Percentiles rank a stretch among this genome's conserved stretches.
These are phyloP conservation scores for Tephrocybe sp. DNA, from an alignment of 768 basidiomycete species.

Conservation along the genomic window DNA sequence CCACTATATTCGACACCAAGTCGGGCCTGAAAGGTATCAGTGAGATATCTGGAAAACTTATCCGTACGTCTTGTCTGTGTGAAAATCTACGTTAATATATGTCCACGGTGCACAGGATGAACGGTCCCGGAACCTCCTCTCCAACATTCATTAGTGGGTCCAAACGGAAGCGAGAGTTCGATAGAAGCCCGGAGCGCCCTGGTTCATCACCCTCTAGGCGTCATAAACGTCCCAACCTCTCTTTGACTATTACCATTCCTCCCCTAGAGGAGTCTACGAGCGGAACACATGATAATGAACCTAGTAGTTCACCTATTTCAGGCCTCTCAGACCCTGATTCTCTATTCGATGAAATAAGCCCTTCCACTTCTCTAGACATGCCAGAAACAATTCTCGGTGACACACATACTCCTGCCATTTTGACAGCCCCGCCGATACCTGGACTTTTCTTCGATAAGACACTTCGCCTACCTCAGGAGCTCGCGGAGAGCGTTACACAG, in stretches of 20 bases:
- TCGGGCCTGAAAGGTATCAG: too few species aligned
- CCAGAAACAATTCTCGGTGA: not conserved
- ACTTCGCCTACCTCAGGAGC: constrained; percentile 44
- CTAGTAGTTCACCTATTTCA: constrained; percentile 9
- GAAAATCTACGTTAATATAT: not conserved
- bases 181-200: not conserved
- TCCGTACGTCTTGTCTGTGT: constrained; percentile 3
- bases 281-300: constrained; percentile 1
- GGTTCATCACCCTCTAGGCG: not conserved
- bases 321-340: constrained; percentile 35
- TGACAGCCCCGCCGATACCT: constrained; percentile 52
- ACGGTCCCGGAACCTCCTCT: not conserved
- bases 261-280: not conserved
- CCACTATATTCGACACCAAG: not conserved
- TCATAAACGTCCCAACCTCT: constrained; percentile 15
- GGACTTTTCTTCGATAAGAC: constrained; percentile 63
- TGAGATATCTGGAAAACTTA: not conserved
- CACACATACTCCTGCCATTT: constrained; percentile 22
- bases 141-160: constrained; percentile 2
- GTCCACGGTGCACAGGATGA: constrained; percentile 9
- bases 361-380: not conserved
- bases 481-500: constrained; percentile 45
- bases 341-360: constrained; percentile 41
- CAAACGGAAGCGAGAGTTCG: constrained; percentile 9
- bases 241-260: constrained; percentile 17